A percentile compares a stretch with the other conserved stretches of the same genome.
phyloP scores from a whole-genome alignment of 495 filamentous ascomycete genomes.

The Talaromyces trachyspermus region DNA sequence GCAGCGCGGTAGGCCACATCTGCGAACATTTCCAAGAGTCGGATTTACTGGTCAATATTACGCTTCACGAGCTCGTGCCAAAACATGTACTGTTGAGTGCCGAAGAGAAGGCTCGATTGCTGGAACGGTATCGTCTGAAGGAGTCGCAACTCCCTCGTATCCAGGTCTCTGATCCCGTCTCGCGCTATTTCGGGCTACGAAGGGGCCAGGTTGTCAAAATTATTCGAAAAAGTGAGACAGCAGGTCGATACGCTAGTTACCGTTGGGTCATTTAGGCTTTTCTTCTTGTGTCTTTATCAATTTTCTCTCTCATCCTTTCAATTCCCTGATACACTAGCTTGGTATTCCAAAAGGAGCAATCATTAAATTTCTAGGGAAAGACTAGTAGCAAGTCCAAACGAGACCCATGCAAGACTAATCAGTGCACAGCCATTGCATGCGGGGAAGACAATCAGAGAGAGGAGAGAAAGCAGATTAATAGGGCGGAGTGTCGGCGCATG shows the following conservation, averaged over 20 bases:
- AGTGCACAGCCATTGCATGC: too few relatives aligned
- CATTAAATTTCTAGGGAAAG: too few relatives aligned
- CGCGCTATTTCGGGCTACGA: conserved; percentile 83
- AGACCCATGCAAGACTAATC: too few relatives aligned
- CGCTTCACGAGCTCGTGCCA: conserved; percentile 92
- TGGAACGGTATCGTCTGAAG: conserved; percentile 88
- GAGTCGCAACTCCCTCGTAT: conserved; percentile 95
- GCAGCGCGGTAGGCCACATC: conserved; percentile 66
- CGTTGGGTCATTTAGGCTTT: conserved; percentile 51
- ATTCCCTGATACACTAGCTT: too few relatives aligned
- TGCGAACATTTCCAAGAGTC: conserved; percentile 94
- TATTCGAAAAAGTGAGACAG: conserved; percentile 68
- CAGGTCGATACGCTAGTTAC: conserved; percentile 53
- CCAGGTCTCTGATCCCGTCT: conserved; percentile 82
- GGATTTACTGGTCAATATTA: conserved; percentile 96
- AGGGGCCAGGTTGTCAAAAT: conserved; percentile 98
- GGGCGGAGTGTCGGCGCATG: too few relatives aligned
- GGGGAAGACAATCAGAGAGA: too few relatives aligned
- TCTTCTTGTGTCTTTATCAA: background rate
- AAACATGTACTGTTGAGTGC: conserved; percentile 84
- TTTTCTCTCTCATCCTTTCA: too few relatives aligned
- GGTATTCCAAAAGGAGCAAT: too few relatives aligned
- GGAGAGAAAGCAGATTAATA: too few relatives aligned
- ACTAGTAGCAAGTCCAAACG: too few relatives aligned
- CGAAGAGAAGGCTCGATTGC: conserved; percentile 77